Base-by-base conservation (phyloP, 2,329 filamentous ascomycete species). In the Aspergillus hortae region DNA sequence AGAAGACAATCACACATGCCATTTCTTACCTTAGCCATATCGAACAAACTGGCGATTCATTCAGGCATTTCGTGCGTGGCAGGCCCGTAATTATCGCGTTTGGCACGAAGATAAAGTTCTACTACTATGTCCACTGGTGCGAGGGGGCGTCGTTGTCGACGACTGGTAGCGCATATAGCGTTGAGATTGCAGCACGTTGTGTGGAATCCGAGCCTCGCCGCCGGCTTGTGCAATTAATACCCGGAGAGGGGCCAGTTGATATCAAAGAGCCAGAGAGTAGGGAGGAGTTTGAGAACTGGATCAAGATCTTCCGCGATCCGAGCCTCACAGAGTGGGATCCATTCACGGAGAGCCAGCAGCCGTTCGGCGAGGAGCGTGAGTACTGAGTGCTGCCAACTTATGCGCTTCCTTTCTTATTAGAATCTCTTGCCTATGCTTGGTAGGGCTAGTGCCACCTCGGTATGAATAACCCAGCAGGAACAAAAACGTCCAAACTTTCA, bases 1-100 rank as follows among this genome's bases (percentile, higher is more conserved):
- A 42, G 11, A 33, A 41, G 17, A 54, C 52, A 4, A 35, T 46
- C 4, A 25, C 49, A n/a, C 53, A 55, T 40, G 52, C 49, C 14
- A 23, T 48, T 12, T 40, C 30, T 15, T 35, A 43, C 21, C 55
- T 61, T 25, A 36, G 41, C 15, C 27, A 4, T 19, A 36, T 19
- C 15, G 52, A 55, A 35, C 10, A 7, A 5, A 12, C 3, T 6
- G 23, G 11, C 2, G n/a, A 9, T 5, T 11, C 19, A 7, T 10
- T 11, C 19, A 23, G 25, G 5, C 27, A 43, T 25, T 4, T n/a
- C 4, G 17, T 48, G 6, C 35, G 25, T 19, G 57, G 54, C 19
- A 43, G 32, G 19, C 54, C 56, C 1, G 44, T 54, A 1, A 38
- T 61, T 17, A 43, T 61, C 30, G 57, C 49, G 6, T 61, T 61